A percentile compares a stretch with the other conserved stretches of the same genome.
Evolutionary conservation across 2,329 filamentous ascomycete genomes (phyloP).

Genomic region (Chaetomiaceae sp.): DNA sequence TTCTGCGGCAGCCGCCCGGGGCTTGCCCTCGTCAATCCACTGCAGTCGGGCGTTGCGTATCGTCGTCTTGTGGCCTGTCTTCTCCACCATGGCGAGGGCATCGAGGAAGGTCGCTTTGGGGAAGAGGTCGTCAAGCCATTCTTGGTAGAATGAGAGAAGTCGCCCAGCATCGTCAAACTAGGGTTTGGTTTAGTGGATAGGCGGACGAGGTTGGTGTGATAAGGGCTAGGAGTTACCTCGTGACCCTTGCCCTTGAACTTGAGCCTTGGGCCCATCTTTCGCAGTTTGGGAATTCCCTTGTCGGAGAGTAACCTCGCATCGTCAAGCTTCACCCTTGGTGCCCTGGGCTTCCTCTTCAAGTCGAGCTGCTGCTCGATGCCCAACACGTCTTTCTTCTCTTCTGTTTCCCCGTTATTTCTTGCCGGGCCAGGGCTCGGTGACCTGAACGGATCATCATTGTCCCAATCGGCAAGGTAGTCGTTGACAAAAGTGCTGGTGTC

Average conservation of each 20-base stretch:
- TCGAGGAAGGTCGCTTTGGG: constrained; percentile 93
- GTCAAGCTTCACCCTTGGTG: constrained; percentile 79
- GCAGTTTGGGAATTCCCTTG: constrained; percentile 77
- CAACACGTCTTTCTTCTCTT: constrained; percentile 52
- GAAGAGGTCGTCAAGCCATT: constrained; percentile 95
- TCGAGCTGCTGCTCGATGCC: constrained; percentile 86
- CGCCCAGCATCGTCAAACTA: constrained; percentile 80
- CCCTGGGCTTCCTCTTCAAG: constrained; percentile 67
- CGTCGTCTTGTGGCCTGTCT: constrained; percentile 78
- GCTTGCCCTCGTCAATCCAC: constrained; percentile 77
- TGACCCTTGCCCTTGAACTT: constrained; percentile 91
- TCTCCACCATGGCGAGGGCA: constrained; percentile 85
- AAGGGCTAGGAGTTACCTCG: constrained; percentile 53
- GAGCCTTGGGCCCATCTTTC: constrained; percentile 64
- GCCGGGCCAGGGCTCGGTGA: constrained; percentile 40
- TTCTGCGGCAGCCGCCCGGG: constrained; percentile 36
- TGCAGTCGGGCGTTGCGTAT: constrained; percentile 70
- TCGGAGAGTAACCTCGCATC: constrained; percentile 79
- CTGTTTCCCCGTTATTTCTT: constrained; percentile 33
- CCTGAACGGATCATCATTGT: constrained; percentile 46
- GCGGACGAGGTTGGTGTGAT: background rate
- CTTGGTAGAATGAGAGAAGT: constrained; percentile 84
- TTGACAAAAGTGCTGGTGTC: constrained; percentile 65
- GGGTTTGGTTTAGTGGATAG: background rate
- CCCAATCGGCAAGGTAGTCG: constrained; percentile 64